Percentiles rank a stretch among this genome's conserved stretches.
Evolutionary conservation across 371 early-diverging fungal genomes (phyloP).

Genomic region (Mortierella sp.): DNA sequence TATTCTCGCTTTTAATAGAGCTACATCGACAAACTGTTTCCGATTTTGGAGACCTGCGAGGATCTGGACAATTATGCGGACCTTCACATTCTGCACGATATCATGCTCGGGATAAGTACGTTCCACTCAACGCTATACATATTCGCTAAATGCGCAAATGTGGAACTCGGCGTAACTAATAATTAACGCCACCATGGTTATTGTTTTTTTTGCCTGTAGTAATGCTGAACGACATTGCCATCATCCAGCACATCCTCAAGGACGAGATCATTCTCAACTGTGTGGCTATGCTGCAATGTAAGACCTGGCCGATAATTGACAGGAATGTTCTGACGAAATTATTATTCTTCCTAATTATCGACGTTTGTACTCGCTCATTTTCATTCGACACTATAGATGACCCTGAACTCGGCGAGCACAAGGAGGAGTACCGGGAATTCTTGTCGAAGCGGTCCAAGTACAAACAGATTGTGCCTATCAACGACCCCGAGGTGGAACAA

Average conservation of each 20-base stretch:
- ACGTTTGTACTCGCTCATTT: neutral
- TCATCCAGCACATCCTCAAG: conserved; percentile 80
- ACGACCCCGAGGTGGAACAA: conserved; percentile 70
- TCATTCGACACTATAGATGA: conserved; percentile 67
- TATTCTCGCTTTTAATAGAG: conserved; percentile 58
- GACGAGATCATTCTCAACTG: conserved; percentile 79
- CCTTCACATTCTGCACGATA: conserved; percentile 77
- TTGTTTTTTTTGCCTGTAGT: conserved; percentile 49
- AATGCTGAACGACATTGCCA: conserved; percentile 72
- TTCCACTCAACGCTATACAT: neutral
- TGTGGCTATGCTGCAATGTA: conserved; percentile 91
- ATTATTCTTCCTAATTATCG: neutral
- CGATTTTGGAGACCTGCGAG: conserved; percentile 84
- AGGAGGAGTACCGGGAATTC: conserved; percentile 81
- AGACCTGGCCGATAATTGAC: neutral
- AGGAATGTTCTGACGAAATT: neutral
- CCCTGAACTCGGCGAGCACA: conserved; percentile 74
- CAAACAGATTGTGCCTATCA: conserved; percentile 86
- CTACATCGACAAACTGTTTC: conserved; percentile 80
- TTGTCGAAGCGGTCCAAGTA: conserved; percentile 70
- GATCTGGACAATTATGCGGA: conserved; percentile 86
- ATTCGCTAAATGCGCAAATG: no score
- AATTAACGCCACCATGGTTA: neutral
- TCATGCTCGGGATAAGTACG: conserved; percentile 83
- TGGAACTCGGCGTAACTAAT: neutral